Evolutionary conservation across 2,329 filamentous ascomycete genomes (phyloP), one percentile per base, ranked within the genome.

Genomic region (Fusarium cyanostomum): DNA sequence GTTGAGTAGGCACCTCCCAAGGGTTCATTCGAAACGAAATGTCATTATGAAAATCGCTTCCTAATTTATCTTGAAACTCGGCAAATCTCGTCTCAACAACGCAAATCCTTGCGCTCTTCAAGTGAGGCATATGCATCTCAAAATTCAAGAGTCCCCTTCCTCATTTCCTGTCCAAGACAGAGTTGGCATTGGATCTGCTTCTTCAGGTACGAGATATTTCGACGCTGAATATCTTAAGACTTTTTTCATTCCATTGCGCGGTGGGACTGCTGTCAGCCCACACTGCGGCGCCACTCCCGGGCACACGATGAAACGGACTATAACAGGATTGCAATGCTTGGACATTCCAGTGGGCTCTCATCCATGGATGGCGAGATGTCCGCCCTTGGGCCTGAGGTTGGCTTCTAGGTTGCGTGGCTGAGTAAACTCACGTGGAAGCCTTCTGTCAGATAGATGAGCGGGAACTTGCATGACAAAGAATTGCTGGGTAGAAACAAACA

Each of bases 221-320:
- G 38, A 24, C 38, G 10, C 38, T 27, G n/a, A 3, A n/a, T n/a
- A 7, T 24, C 21, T 6, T 21, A 4, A 31, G 35, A 38, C 24
- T 45, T 6, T 6, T 11, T 37, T 16, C 56, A 65, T 64, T 65
- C 62, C 56, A 65, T 42, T 28, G 6, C n/a, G 30, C 10, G 51
- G 28, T 33, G 33, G 42, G 24, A 55, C 33, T 31, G 50, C 26
- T 24, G 21, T 34, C 53, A 59, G 46, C 50, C 56, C 44, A 62
- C 48, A 41, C 61, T 58, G 21, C 21, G 27, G 39, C 56, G 62
- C 62, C 62, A 62, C 56, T 62, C 51, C 61, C 61, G 62, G 37
- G 31, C 48, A 58, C 61, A 58, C 61, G 52, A 49, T 62, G 61
- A 64, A 64, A 65, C 61, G 52, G 21, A 62, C 52, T 44, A 57